Evolutionary conservation across 306 rosid genomes (phyloP).

Genomic region (Fagus sylvatica): DNA sequence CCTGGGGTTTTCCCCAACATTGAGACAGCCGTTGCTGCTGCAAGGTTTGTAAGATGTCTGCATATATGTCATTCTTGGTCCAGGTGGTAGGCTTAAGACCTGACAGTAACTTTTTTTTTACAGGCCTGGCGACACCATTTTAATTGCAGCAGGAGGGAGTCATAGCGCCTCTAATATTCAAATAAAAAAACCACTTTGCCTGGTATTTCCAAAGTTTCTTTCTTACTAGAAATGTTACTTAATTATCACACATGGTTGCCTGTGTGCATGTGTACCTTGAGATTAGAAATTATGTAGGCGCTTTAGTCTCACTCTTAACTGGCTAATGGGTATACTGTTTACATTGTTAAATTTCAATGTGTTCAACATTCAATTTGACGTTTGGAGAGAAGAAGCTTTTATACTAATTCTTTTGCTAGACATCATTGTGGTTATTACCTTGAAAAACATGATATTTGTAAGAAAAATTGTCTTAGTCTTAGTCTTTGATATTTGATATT

Average conservation of each 20-base stretch:
- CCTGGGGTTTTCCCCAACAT: constrained; percentile 80
- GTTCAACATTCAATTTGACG: not conserved
- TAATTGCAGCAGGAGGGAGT: constrained; percentile 84
- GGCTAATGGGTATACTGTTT: not conserved
- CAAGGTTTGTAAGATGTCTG: constrained; percentile 55
- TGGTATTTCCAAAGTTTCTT: constrained; percentile 51
- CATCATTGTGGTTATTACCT: not conserved
- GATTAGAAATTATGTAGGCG: not conserved
- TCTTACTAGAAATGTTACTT: constrained; percentile 1
- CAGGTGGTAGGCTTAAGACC: constrained; percentile 5
- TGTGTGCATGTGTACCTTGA: not conserved
- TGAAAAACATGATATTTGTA: not conserved
- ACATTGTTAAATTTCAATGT: not conserved
- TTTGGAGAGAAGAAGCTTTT: not conserved
- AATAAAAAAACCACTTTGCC: constrained; percentile 83
- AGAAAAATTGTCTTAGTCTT: not conserved
- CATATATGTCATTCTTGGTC: not conserved
- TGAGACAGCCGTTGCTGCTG: constrained; percentile 84
- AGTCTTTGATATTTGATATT: not conserved
- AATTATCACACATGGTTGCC: not conserved
- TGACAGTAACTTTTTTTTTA: constrained; percentile 21
- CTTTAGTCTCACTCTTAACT: not conserved
- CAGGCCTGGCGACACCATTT: constrained; percentile 96
- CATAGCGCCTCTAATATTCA: constrained; percentile 80
- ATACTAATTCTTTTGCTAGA: not conserved